Evolutionary conservation across 2,329 filamentous ascomycete genomes (phyloP).

Genomic region (Mycocentrospora acerina): DNA sequence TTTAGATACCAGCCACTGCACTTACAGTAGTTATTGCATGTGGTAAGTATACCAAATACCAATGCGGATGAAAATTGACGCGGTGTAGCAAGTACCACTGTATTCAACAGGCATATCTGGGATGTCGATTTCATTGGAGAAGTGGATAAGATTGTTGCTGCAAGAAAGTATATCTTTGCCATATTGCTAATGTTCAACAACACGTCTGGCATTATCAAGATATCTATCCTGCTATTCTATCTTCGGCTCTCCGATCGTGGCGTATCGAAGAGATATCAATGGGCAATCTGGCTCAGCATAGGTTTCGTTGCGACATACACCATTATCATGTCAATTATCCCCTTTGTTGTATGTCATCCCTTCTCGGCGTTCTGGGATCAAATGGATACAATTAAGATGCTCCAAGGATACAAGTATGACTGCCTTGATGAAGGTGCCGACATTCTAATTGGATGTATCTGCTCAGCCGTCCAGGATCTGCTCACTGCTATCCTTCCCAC

Average conservation of each 20-base stretch:
- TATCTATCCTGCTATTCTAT: slow-evolving; percentile 27
- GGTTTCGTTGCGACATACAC: slow-evolving; percentile 10
- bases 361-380: slow-evolving; percentile 21
- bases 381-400: slow-evolving; percentile 6
- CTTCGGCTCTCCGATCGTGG: slow-evolving; percentile 15
- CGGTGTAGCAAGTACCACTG: slow-evolving; percentile 11
- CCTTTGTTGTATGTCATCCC: slow-evolving; percentile 12
- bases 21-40: slow-evolving; percentile 22
- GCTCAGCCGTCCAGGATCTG: slow-evolving; percentile 19
- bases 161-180: slow-evolving; percentile 6
- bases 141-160: neutral
- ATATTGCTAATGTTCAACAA: slow-evolving; percentile 20
- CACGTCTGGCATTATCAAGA: slow-evolving; percentile 18
- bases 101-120: slow-evolving; percentile 33
- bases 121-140: slow-evolving; percentile 15
- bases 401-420: slow-evolving; percentile 6
- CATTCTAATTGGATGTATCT: slow-evolving; percentile 12
- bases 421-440: slow-evolving; percentile 21
- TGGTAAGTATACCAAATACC: slow-evolving; percentile 5
- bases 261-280: slow-evolving; percentile 12
- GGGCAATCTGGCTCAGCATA: slow-evolving; percentile 17
- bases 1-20: slow-evolving; percentile 14
- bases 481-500: slow-evolving; percentile 17
- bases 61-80: slow-evolving; percentile 9
- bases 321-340: slow-evolving; percentile 13